A percentile compares a stretch with the other conserved stretches of the same genome.
phyloP scores from a whole-genome alignment of 306 rosid species.

The Medicago arabica region DNA sequence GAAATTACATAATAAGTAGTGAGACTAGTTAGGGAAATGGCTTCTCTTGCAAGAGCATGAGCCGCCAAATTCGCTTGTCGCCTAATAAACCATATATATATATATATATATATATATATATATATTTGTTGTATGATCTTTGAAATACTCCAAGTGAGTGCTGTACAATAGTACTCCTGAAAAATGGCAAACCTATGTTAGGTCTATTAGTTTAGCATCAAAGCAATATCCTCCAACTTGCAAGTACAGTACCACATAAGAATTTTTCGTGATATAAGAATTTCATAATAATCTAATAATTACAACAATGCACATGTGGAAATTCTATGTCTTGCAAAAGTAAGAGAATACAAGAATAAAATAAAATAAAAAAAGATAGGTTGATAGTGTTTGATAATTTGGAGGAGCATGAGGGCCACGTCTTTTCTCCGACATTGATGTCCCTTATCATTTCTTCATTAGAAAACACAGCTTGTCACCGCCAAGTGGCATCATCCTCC shows the following conservation, averaged over 20 bases:
- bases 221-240: background rate
- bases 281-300: conserved; percentile 4
- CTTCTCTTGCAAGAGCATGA: no score
- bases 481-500: conserved; percentile 46
- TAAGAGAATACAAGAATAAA: background rate
- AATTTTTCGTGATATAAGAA: background rate
- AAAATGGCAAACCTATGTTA: conserved; percentile 4
- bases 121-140: no score
- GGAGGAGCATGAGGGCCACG: conserved; percentile 35
- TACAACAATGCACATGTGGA: conserved; percentile 35
- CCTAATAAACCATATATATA: no score
- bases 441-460: conserved; percentile 43
- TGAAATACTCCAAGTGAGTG: no score
- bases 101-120: no score
- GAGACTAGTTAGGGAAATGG: no score
- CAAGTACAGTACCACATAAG: conserved; percentile 5
- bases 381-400: conserved; percentile 23
- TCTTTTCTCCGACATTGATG: conserved; percentile 42
- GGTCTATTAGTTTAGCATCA: conserved; percentile 17
- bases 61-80: no score
- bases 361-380: background rate
- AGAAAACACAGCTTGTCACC: conserved; percentile 38
- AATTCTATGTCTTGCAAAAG: background rate
- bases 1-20: no score
- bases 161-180: background rate